phyloP scores from a whole-genome alignment of 2,329 filamentous ascomycete genomes.

The Hypoxylon sp. region DNA sequence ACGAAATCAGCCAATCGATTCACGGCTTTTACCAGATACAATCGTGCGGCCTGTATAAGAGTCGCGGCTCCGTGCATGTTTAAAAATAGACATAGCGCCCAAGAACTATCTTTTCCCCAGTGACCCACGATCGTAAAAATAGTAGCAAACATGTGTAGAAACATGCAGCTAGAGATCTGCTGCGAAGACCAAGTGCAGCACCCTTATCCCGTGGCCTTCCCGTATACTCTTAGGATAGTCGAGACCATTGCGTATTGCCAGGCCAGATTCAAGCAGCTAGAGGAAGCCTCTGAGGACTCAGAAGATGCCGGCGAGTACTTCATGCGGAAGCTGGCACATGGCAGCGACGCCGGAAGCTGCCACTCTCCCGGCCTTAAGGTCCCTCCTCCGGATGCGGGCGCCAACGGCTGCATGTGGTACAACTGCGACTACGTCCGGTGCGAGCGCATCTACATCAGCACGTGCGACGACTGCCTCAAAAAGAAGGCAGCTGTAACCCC shows the following conservation, averaged over 20 bases:
- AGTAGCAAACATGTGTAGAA: constrained; percentile 9
- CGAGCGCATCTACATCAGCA: constrained; percentile 24
- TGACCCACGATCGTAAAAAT: neutral
- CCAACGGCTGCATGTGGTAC: neutral
- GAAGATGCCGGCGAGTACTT: neutral
- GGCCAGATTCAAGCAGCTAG: neutral
- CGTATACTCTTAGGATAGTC: neutral
- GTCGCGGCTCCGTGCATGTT: neutral
- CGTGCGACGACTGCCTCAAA: constrained; percentile 8
- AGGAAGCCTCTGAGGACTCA: neutral
- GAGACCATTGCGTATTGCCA: constrained; percentile 5
- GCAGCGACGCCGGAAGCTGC: neutral
- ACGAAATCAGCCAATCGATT: neutral
- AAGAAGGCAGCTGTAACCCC: neutral
- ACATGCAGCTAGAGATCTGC: constrained; percentile 15
- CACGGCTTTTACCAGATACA: neutral
- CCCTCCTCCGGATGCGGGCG: neutral
- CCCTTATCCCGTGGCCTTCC: neutral
- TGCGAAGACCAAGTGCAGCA: constrained; percentile 6
- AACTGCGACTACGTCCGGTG: neutral
- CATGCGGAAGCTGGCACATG: neutral
- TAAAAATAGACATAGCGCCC: neutral
- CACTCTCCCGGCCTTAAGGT: neutral
- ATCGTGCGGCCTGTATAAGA: neutral
- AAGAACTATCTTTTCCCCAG: neutral